Percentiles rank a stretch among this genome's conserved stretches.
phyloP scores from a whole-genome alignment of 352 stramenopile species.

The Phytophthora pisi region DNA sequence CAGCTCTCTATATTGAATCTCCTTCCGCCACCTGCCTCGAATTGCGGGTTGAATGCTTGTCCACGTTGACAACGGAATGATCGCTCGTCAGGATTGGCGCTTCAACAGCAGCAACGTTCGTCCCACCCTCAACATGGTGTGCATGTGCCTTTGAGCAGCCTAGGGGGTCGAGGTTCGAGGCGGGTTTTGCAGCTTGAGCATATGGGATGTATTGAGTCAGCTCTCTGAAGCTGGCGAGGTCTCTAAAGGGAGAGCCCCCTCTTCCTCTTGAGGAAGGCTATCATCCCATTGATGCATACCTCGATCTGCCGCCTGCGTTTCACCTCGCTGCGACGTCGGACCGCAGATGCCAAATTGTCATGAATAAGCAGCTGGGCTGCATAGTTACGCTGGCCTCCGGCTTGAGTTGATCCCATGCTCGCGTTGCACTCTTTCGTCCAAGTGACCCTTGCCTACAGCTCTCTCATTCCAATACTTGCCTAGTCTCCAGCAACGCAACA shows the following conservation, averaged over 20 bases:
- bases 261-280: not conserved
- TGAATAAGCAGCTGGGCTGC: constrained; percentile 14
- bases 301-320: constrained; percentile 8
- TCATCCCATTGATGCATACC: constrained; percentile 3
- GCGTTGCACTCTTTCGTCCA: not conserved
- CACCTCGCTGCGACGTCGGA: constrained; percentile 5
- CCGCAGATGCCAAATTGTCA: constrained; percentile 12
- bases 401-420: not conserved
- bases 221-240: constrained; percentile 3
- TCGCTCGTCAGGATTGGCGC: constrained; percentile 20
- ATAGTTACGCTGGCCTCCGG: constrained; percentile 9
- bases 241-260: constrained; percentile 1
- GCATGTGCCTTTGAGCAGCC: too few relatives aligned
- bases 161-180: too few relatives aligned
- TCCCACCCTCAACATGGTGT: too few relatives aligned
- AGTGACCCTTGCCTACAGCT: constrained; percentile 9
- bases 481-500: not conserved
- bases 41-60: not conserved
- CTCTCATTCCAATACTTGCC: constrained; percentile 18
- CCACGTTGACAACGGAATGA: constrained; percentile 17
- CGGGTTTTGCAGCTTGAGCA: constrained; percentile 1
- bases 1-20: not conserved
- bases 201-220: constrained; percentile 14
- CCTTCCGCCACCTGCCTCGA: not conserved
- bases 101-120: constrained; percentile 2